Evolutionary conservation across 192 early-diverging fungal genomes (phyloP), one percentile per base, ranked within the genome.

Genomic region (Backusella psychrophila): DNA sequence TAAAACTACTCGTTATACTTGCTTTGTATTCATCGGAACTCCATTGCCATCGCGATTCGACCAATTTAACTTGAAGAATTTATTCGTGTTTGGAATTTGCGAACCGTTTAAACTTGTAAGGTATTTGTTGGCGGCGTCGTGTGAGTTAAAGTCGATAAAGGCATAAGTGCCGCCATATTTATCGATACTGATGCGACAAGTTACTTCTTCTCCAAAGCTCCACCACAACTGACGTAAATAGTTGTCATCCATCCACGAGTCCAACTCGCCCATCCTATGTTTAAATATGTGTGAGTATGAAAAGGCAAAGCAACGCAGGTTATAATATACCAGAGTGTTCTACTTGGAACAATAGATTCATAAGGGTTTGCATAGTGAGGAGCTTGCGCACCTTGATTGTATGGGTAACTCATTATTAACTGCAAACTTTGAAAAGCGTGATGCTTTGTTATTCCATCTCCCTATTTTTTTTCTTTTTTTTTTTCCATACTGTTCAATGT

Each of bases 161-260:
- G 72, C 72, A 74, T 74, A 74, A 4, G 53, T 59, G 21, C 53
- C 72, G 1, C 72, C 72, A 74, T 65, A 74, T 23, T 74, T 74
- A 15, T 74, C 72, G 1, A 74, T 65, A 19, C 72, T 65, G 12
- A 74, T 74, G 29, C 72, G 72, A 29, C 72, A 74, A 7, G 72
- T 31, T 1, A 74, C 72, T 42, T 74, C 53, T 39, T 74, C 72
- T 29, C 72, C 72, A 35, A 74, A 31, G 31, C 56, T 74, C 72
- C 72, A 74, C 35, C 35, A 74, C 29, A 74, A 41, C n/a, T 74
- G 72, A 14, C 53, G 33, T 5, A 74, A 15, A 17, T 74, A 74
- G 56, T 74, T 74, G 29, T 74, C 72, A 38, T 74, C 72, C 72
- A 74, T 74, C 72, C 72, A 74, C 6, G 52, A 34, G 4, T 74